phyloP scores from a whole-genome alignment of 495 filamentous ascomycete genomes.

The Neurospora tetraspora region DNA sequence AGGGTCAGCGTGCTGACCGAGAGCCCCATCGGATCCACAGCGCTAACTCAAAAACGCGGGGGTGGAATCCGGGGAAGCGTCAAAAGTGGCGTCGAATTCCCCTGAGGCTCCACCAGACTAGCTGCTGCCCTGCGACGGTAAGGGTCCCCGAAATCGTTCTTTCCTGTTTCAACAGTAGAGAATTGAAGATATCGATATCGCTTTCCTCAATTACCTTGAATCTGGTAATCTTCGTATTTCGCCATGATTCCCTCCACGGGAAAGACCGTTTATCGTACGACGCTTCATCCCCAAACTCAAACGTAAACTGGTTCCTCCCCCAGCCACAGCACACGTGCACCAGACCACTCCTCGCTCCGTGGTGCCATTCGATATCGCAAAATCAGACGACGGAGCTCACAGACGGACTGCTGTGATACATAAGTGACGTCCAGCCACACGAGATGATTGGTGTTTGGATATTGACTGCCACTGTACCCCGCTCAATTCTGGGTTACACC shows the following conservation, averaged over 20 bases:
- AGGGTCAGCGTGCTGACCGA: slow-evolving; percentile 2
- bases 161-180: background rate
- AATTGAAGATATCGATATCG: background rate
- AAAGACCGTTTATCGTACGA: background rate
- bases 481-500: slow-evolving; percentile 11
- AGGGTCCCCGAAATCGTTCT: background rate
- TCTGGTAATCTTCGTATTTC: background rate
- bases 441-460: slow-evolving; percentile 22
- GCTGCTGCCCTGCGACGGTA: background rate
- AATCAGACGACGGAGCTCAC: slow-evolving; percentile 4
- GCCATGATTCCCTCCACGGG: background rate
- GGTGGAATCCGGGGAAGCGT: slow-evolving; percentile 17
- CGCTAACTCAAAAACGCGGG: slow-evolving; percentile 12
- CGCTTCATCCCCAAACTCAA: background rate
- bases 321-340: background rate
- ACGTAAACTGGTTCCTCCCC: background rate
- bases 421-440: slow-evolving; percentile 17
- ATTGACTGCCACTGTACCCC: slow-evolving; percentile 22
- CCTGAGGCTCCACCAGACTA: background rate
- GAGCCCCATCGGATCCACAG: slow-evolving; percentile 11
- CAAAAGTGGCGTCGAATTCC: slow-evolving; percentile 5
- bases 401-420: slow-evolving; percentile 6
- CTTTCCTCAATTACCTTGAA: background rate
- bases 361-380: slow-evolving; percentile 5
- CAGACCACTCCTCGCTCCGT: slow-evolving; percentile 1